A percentile compares a stretch with the other conserved stretches of the same genome.
These are phyloP conservation scores for Urochloa ruziziensis DNA, from an alignment of 176 grass and related monocot genomes.

Conservation along the genomic window DNA sequence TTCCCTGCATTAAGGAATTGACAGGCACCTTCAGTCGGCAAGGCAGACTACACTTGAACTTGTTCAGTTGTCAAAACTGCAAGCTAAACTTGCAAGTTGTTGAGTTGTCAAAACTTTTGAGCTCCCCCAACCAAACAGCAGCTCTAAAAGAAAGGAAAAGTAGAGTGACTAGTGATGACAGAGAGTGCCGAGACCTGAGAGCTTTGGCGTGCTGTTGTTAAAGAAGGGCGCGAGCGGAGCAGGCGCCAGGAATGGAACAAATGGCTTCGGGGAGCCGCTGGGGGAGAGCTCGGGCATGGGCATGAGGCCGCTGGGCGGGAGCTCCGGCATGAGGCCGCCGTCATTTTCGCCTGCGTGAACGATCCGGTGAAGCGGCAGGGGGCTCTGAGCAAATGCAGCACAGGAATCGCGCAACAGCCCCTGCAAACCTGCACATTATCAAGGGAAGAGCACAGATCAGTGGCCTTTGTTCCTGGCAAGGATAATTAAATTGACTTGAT, in stretches of 20 bases:
- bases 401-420: slow-evolving; percentile 28
- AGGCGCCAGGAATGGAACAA: slow-evolving; percentile 69
- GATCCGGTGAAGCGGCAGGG: slow-evolving; percentile 26
- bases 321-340: slow-evolving; percentile 23
- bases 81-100: neutral
- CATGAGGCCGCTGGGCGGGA: slow-evolving; percentile 39
- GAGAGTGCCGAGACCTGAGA: slow-evolving; percentile 58
- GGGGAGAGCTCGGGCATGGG: slow-evolving; percentile 74
- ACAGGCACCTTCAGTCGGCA: neutral
- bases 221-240: slow-evolving; percentile 82
- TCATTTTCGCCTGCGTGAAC: slow-evolving; percentile 40
- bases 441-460: slow-evolving; percentile 18
- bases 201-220: slow-evolving; percentile 78
- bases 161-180: neutral
- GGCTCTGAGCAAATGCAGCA: slow-evolving; percentile 40
- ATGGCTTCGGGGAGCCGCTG: slow-evolving; percentile 62
- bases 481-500: neutral
- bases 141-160: neutral
- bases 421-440: slow-evolving; percentile 50
- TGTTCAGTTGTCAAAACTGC: neutral
- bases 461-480: neutral
- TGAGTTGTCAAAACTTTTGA: neutral
- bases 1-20: slow-evolving; percentile 41
- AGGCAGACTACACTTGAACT: neutral
- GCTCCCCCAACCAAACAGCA: neutral